Evolutionary conservation across 805 yeast genomes (phyloP), one percentile per base, ranked within the genome.

Genomic region (Pichia nanzhaoensis): DNA sequence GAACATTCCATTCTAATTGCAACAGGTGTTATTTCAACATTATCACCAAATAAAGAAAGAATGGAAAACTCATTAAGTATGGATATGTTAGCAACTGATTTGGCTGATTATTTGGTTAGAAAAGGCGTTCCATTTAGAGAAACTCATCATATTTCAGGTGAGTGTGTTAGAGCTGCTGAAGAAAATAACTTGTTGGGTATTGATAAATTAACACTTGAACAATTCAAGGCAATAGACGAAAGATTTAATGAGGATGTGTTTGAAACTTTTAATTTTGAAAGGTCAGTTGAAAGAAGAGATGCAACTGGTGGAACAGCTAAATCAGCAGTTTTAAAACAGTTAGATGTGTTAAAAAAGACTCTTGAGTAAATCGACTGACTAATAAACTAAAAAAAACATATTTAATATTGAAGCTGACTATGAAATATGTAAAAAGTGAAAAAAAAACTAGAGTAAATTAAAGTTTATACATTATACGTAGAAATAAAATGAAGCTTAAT

Each of bases 41-140:
- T 93, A 57, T 60, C 64, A 35, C 85, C 90, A 54, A 74, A 84
- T 56, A 73, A 75, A 51, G 83, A 77, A 44, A 80, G 74, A 55
- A 93, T 93, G 99, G 76, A 73, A 56, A 80, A 75, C 37, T 91
- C 98, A 0, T 76, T 93, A 57, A 90, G 98, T 24, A 91, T 91
- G 95, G 99, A 93, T 67, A 93, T 93, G 99, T 77, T 93, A 57
- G 99, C 99, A 18, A 93, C 99, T 28, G 99, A 93, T 64, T 75
- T 93, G 56, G 99, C 99, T 34, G 99, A 93, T 65, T 93, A 93
- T 65, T 74, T 93, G 53, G 99, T 93, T 42, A 83, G 96, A 70
- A 90, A 84, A 66, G 99, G 99, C 49, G 99, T 93, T 54, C 99
- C 99, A 46, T 93, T 93, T 71, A 87, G 99, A 73, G 98, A 93